Base-by-base conservation (phyloP, 129 eudicot genomes). In the Calendula officinalis region DNA sequence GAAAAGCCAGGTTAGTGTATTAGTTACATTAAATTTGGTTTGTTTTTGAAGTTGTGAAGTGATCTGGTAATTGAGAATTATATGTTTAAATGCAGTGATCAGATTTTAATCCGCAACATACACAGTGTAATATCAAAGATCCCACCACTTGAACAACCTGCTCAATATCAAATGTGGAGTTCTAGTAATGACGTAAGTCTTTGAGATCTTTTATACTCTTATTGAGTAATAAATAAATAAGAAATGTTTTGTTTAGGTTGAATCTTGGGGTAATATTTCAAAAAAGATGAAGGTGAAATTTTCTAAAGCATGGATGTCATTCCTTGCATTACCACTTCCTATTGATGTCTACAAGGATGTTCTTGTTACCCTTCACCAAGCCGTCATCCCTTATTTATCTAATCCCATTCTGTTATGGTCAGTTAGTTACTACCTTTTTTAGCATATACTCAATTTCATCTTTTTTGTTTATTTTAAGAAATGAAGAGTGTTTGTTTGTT, bases 261-360 rank as follows among this genome's bases (percentile, higher is more conserved):
- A 77, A 48, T 77, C 89, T 37, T 35, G 79, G n/a, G 67, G 59
- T 15, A 75, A 42, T 56, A 55, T 84, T 36, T 73, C 89, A 51
- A 92, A 85, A 77, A 92, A 79, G 82, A 81, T 92, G 83, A 92
- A 83, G 72, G 36, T 49, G 70, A 92, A 92, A 71, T 85, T 88
- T 60, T 77, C 89, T 10, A 92, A 85, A 84, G 91, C 95, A 55
- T 92, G 98, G 98, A 78, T 88, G 75, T 68, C 91, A 39, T 88
- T 92, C 37, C 95, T 92, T 47, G 56, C 84, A 56, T 73, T 92
- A 59, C 80, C 95, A 9, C 91, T 92, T 81, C 96, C 96, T 34
- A 66, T 92, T 70, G 95, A 92, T 60, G 95, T 88, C 40, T 92
- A 88, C 82, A 92, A 92, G 82, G 95, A 92, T 91, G 95, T 88